phyloP scores from a whole-genome alignment of 805 yeast genomes.

The Teunomyces atbi region DNA sequence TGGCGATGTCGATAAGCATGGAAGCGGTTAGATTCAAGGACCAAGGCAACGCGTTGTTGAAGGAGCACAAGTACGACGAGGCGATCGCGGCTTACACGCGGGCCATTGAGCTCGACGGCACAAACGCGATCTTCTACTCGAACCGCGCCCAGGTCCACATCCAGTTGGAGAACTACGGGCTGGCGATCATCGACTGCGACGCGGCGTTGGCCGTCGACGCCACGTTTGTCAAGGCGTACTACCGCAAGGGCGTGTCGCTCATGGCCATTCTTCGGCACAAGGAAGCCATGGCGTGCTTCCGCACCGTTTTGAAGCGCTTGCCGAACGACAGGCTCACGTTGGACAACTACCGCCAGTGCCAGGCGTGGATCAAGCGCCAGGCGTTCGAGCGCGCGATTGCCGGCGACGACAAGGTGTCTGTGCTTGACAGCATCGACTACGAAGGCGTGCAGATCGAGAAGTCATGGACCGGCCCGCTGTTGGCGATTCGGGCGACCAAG shows the following conservation, averaged over 20 bases:
- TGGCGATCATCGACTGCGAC: constrained; percentile 77
- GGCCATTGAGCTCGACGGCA: constrained; percentile 66
- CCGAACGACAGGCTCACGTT: constrained; percentile 72
- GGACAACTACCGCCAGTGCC: constrained; percentile 60
- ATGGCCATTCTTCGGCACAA: constrained; percentile 74
- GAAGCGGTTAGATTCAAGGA: constrained; percentile 56
- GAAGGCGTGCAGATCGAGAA: constrained; percentile 50
- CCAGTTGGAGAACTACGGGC: constrained; percentile 82
- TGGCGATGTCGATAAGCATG: background rate
- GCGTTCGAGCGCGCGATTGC: constrained; percentile 88
- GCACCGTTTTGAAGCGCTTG: constrained; percentile 53
- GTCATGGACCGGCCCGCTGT: constrained; percentile 56
- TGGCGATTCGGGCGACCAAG: constrained; percentile 41
- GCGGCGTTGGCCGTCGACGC: constrained; percentile 67
- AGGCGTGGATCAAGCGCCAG: constrained; percentile 61
- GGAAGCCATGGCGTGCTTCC: constrained; percentile 70
- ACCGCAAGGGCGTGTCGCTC: constrained; percentile 80
- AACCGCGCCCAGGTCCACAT: constrained; percentile 90
- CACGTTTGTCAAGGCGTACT: constrained; percentile 73
- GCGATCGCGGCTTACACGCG: constrained; percentile 72
- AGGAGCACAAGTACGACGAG: constrained; percentile 56
- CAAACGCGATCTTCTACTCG: constrained; percentile 63
- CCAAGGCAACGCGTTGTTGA: constrained; percentile 72
- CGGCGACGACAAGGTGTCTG: constrained; percentile 56
- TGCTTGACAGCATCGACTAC: constrained; percentile 48